A percentile compares a stretch with the other conserved stretches of the same genome.
Conservation (phyloP, 176 grass and related monocot species). For the Paspalum notatum region DNA sequence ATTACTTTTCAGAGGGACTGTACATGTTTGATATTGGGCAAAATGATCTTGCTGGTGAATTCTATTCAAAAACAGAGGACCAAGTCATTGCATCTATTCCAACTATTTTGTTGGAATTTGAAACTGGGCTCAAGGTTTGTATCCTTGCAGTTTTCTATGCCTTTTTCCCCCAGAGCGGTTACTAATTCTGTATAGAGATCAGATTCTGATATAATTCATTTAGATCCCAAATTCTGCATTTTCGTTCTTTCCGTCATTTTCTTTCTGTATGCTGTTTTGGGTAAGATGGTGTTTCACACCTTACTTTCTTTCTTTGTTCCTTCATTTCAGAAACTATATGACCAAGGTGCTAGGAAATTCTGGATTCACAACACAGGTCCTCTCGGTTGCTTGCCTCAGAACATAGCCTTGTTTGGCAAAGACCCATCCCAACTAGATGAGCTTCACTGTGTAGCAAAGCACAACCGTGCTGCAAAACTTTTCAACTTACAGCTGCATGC, state of each 20-base stretch:
- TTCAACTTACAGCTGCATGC: slow-evolving; percentile 92
- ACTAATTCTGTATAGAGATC: neutral
- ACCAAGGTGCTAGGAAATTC: slow-evolving; percentile 95
- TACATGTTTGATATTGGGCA: slow-evolving; percentile 99
- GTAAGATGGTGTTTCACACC: neutral
- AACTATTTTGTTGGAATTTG: slow-evolving; percentile 86
- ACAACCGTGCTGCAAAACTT: slow-evolving; percentile 84
- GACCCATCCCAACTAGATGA: slow-evolving; percentile 80
- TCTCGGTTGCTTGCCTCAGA: slow-evolving; percentile 95
- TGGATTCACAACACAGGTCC: slow-evolving; percentile 99
- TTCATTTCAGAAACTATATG: slow-evolving; percentile 76
- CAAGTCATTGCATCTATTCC: slow-evolving; percentile 88
- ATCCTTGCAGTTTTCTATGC: slow-evolving; percentile 2
- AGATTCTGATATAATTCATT: neutral
- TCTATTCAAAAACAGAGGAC: slow-evolving; percentile 90
- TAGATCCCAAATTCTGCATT: neutral
- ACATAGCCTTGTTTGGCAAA: slow-evolving; percentile 79
- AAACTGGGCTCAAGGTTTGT: slow-evolving; percentile 89
- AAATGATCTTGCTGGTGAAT: slow-evolving; percentile 93
- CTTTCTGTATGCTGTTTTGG: slow-evolving; percentile 7
- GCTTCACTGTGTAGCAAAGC: slow-evolving; percentile 76
- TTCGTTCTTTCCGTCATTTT: slow-evolving; percentile 4
- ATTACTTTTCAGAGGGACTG: slow-evolving; percentile 79
- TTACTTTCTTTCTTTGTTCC: slow-evolving; percentile 3
- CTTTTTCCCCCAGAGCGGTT: neutral